Conservation (phyloP, 2,329 filamentous ascomycete genomes). For the Ilyonectria robusta region DNA sequence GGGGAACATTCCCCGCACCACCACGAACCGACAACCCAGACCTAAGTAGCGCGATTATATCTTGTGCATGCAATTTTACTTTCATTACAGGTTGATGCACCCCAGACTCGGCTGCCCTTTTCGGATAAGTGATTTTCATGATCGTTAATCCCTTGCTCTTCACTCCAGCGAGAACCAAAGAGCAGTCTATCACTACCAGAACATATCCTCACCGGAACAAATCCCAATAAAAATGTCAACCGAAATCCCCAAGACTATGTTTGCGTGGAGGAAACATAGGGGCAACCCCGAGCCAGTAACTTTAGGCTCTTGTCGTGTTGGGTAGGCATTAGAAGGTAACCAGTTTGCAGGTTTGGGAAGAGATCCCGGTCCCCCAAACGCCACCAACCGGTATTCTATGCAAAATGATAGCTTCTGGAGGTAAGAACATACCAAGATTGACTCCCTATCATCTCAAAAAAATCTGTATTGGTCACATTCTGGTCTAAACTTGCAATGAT, state of each 20-base stretch:
- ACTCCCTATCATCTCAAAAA: neutral
- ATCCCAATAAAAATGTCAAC: neutral
- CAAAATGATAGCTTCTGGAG: conserved; percentile 21
- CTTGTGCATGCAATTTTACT: no score
- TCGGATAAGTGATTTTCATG: neutral
- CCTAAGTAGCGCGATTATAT: no score
- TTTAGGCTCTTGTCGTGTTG: fast-evolving
- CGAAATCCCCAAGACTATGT: conserved; percentile 43
- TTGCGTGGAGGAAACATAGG: conserved; percentile 52
- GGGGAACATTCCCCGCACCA: neutral
- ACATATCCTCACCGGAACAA: neutral
- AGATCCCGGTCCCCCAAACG: conserved; percentile 8
- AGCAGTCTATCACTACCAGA: neutral
- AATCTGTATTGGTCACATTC: neutral
- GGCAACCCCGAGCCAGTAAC: conserved; percentile 40
- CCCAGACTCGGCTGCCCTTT: neutral
- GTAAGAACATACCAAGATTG: neutral
- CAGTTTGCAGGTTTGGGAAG: conserved; percentile 9
- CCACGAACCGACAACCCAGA: neutral
- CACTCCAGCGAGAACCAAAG: no score
- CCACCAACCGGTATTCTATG: conserved; percentile 16
- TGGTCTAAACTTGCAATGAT: neutral
- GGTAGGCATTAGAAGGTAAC: neutral
- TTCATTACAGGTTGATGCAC: no score
- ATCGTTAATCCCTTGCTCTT: neutral